Base-by-base conservation (phyloP, 352 stramenopile species). In the Phytophthora brassicae region DNA sequence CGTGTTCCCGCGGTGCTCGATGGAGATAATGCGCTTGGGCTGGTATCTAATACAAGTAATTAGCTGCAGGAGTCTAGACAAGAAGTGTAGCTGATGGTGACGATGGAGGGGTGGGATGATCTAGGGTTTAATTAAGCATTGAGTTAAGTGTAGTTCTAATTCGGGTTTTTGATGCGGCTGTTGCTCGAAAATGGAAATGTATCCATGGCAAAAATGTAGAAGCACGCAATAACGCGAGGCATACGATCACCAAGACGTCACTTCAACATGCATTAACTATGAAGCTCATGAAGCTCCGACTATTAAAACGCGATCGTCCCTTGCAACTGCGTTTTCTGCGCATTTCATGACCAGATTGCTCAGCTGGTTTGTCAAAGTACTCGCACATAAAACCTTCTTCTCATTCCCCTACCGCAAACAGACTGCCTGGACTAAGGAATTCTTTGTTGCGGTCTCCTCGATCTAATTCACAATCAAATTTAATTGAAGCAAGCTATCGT, bases 301-400 rank as follows among this genome's bases (percentile, higher is more conserved):
- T 53, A 53, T 19, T 24, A 52, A 43, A 66, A 41, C 4, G 26
- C 19, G 43, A 50, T 35, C 23, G 31, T 39, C 38, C 17, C 19
- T 35, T 60, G 31, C 61, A 65, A 41, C 61, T 69, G 61, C 39
- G 13, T 47, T 69, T 48, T 64, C 47, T 38, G 42, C 46, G 54
- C 39, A 49, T 60, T 66, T 28, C 26, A 46, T 41, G 41, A 56
- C 42, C 49, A 61, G 58, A 23, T 20, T 45, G 6, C 12, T 13
- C 26, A 22, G n/a, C 36, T 26, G 39, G 39, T n/a, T n/a, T n/a
- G 39, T 24, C 23, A 9, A 9, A 45, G 7, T 43, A 20, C 28
- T 43, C 12, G 14, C 35, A 42, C n/a, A 55, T 26, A 53, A 57
- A 42, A 24, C 46, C 20, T 58, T 64, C 56, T 36, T 36, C 28